These are phyloP conservation scores for Dorcoceras hygrometricum DNA, from an alignment of 257 asterid genomes.

Conservation along the genomic window DNA sequence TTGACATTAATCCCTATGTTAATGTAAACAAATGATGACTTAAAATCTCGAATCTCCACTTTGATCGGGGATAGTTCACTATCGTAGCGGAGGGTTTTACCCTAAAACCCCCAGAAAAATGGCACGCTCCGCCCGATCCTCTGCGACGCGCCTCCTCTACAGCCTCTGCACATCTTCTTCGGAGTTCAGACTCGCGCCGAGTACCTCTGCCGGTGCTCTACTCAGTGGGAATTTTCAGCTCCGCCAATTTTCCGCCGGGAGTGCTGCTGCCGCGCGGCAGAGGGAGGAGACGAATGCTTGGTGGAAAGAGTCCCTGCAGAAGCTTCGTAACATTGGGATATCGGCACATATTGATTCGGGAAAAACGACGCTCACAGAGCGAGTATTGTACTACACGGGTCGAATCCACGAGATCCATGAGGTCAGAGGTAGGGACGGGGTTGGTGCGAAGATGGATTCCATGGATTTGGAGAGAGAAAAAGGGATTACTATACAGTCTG, in stretches of 20 bases:
- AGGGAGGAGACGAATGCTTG: conserved; percentile 68
- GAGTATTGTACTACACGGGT: conserved; percentile 83
- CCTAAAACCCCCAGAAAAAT: conserved; percentile 52
- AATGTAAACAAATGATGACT: background rate
- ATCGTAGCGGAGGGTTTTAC: conserved; percentile 49
- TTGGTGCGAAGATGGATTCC: conserved; percentile 98
- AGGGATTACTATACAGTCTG: conserved; percentile 96
- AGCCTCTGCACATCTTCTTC: conserved; percentile 38
- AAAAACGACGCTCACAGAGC: conserved; percentile 92
- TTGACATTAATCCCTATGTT: background rate
- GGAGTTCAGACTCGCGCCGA: conserved; percentile 24
- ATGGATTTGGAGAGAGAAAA: conserved; percentile 99
- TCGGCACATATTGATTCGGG: conserved; percentile 98
- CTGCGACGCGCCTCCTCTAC: conserved; percentile 64
- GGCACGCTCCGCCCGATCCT: conserved; percentile 68
- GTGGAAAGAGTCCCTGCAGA: conserved; percentile 85
- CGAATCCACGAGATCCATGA: conserved; percentile 97
- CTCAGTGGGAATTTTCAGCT: conserved; percentile 55
- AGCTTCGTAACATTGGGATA: conserved; percentile 86
- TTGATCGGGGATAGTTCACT: conserved; percentile 2
- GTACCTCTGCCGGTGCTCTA: conserved; percentile 43
- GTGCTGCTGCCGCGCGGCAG: conserved; percentile 66
- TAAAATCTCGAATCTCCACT: background rate
- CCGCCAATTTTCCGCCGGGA: conserved; percentile 62
- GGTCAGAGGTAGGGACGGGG: conserved; percentile 95